These are phyloP conservation scores for Penicillium flavigenum DNA, from an alignment of 495 filamentous ascomycete species.

Conservation along the genomic window DNA sequence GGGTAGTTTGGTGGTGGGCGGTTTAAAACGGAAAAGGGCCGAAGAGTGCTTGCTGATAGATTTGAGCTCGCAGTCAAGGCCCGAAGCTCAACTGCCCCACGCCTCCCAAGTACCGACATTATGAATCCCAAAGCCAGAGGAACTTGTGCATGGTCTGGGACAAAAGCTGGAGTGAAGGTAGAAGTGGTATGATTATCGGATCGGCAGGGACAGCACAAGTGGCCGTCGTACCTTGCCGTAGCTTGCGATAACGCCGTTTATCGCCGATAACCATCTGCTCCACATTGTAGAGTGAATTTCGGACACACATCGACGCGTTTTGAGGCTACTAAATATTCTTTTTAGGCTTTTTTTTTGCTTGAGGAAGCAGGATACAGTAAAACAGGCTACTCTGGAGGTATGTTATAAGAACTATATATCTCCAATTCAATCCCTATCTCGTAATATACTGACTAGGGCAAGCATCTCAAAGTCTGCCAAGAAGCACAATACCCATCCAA, in stretches of 20 bases:
- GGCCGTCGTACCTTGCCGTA: conserved; percentile 29
- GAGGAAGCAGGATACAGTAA: background rate
- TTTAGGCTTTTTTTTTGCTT: background rate
- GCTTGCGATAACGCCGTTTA: conserved; percentile 24
- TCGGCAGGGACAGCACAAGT: conserved; percentile 19
- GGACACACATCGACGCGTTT: conserved; percentile 6
- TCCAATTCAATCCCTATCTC: conserved; percentile 1
- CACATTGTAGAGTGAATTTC: conserved; percentile 12
- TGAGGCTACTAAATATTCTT: background rate
- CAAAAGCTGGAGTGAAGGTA: conserved; percentile 14
- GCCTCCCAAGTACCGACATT: conserved; percentile 37
- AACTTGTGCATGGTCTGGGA: background rate
- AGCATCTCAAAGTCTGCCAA: background rate
- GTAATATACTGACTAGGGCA: conserved; percentile 5
- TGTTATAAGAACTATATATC: background rate
- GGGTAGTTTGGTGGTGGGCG: conserved; percentile 75
- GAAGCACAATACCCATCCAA: background rate
- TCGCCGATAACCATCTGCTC: conserved; percentile 26
- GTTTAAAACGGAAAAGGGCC: conserved; percentile 71
- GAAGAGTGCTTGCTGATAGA: conserved; percentile 16
- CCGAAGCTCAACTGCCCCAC: conserved; percentile 24
- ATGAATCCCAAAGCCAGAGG: conserved; percentile 14
- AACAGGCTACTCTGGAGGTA: background rate
- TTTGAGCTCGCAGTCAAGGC: conserved; percentile 16
- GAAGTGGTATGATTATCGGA: conserved; percentile 33